Conservation (phyloP, 2,329 filamentous ascomycete genomes). For the Lasiodiplodia gonubiensis region DNA sequence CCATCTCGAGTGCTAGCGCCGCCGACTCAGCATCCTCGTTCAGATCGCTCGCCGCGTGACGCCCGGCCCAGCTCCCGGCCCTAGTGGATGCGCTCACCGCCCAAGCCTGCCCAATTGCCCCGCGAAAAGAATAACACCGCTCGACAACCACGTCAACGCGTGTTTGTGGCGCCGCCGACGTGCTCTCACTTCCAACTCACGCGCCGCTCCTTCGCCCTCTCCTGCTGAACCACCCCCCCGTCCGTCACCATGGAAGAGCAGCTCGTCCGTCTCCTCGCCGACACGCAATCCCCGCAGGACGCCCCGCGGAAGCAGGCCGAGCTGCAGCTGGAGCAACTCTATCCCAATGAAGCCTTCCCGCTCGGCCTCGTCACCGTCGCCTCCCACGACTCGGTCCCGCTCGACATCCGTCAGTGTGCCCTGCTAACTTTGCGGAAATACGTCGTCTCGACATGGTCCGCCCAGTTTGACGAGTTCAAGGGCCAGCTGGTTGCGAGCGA, state of each 20-base stretch:
- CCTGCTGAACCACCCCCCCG: not conserved
- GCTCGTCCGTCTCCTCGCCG: conserved; percentile 83
- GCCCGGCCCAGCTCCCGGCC: conserved; percentile 16
- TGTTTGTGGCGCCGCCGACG: conserved; percentile 31
- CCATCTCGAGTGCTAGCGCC: not conserved
- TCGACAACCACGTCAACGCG: conserved; percentile 22
- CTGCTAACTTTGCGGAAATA: conserved; percentile 81
- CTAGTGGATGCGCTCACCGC: not conserved
- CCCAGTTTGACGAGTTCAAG: conserved; percentile 72
- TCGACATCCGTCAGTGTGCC: conserved; percentile 81
- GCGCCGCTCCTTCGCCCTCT: not conserved
- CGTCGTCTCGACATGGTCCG: conserved; percentile 83
- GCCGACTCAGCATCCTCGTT: conserved; percentile 24
- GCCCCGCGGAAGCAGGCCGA: conserved; percentile 85
- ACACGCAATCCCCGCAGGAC: conserved; percentile 80
- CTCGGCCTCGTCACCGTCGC: conserved; percentile 81
- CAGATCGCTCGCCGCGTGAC: conserved; percentile 20
- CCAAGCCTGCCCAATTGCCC: conserved; percentile 5
- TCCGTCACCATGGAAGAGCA: conserved; percentile 78
- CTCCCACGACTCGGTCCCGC: conserved; percentile 73
- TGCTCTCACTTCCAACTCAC: conserved; percentile 1
- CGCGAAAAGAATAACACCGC: conserved; percentile 22
- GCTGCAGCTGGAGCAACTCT: conserved; percentile 75
- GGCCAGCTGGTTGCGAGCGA: conserved; percentile 73
- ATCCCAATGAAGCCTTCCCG: conserved; percentile 73